These are phyloP conservation scores for Phytomonas serpens DNA, from an alignment of 208 protist species.

Conservation along the genomic window DNA sequence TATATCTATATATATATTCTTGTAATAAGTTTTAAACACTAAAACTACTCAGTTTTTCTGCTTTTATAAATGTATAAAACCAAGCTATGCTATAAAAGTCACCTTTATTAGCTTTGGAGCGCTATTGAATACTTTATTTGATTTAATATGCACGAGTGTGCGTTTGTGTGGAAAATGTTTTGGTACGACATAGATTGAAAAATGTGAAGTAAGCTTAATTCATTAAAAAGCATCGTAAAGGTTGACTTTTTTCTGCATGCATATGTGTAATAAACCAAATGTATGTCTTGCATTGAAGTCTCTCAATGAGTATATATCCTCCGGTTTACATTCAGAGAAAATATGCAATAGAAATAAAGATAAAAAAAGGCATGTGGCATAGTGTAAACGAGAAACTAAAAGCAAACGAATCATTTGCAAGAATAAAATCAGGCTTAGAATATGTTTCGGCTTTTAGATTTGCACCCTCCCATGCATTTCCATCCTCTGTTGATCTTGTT, in stretches of 20 bases:
- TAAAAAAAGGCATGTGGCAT: conserved; percentile 5
- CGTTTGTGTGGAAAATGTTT: conserved; percentile 10
- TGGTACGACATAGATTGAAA: not conserved
- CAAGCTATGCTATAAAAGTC: not conserved
- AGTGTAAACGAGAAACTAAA: conserved; percentile 3
- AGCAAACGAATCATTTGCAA: conserved; percentile 5
- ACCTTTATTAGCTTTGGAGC: not conserved
- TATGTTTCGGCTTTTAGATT: conserved; percentile 5
- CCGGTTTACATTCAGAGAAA: conserved; percentile 15
- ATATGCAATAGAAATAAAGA: conserved; percentile 10
- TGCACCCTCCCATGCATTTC: not conserved
- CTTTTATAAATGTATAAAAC: conserved; percentile 1
- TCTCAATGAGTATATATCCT: conserved; percentile 5
- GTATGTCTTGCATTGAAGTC: not conserved
- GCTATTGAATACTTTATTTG: not conserved
- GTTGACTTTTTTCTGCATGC: not conserved
- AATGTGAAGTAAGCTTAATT: not conserved
- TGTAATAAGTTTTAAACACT: not conserved
- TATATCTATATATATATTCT: not conserved
- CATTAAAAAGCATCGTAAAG: conserved; percentile 3
- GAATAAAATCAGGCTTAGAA: conserved; percentile 12
- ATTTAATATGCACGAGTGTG: conserved; percentile 10
- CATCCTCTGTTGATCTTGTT: not conserved
- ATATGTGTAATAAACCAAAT: conserved; percentile 1
- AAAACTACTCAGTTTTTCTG: not conserved